These are phyloP conservation scores for Blastomyces emzantsi DNA, from an alignment of 2,329 filamentous ascomycete species.

Conservation along the genomic window DNA sequence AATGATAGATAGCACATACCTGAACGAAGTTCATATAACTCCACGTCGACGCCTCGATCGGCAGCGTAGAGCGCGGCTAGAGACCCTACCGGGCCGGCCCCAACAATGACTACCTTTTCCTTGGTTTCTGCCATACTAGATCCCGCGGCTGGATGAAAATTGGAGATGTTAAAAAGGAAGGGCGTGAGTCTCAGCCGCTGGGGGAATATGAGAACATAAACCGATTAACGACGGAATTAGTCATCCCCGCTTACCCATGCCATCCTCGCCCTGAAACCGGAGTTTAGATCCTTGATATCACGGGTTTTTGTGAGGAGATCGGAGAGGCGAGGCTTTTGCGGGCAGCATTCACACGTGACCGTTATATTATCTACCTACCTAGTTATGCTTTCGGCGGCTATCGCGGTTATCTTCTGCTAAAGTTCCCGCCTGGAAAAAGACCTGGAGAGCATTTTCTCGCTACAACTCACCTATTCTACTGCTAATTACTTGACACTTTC, in stretches of 20 bases:
- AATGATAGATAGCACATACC: slow-evolving; percentile 46
- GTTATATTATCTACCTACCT: no score
- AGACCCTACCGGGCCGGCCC: slow-evolving; percentile 87
- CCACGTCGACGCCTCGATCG: slow-evolving; percentile 75
- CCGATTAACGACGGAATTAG: background rate
- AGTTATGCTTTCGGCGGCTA: background rate
- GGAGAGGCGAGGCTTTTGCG: background rate
- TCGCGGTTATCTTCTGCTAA: background rate
- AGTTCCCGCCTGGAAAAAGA: background rate
- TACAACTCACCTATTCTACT: background rate
- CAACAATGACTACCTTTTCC: slow-evolving; percentile 74
- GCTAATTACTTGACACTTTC: background rate
- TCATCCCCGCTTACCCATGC: background rate
- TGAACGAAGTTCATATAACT: slow-evolving; percentile 85
- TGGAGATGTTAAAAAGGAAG: background rate
- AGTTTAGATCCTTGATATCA: background rate
- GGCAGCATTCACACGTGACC: background rate
- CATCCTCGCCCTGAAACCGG: background rate
- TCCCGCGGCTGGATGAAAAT: background rate
- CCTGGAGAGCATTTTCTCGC: background rate
- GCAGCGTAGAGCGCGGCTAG: slow-evolving; percentile 90
- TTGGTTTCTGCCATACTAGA: slow-evolving; percentile 15
- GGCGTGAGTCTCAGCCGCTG: background rate
- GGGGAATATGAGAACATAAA: background rate
- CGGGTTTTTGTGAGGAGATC: background rate